phyloP scores from a whole-genome alignment of 345 rosid genomes.

The Aurinia saxatilis region DNA sequence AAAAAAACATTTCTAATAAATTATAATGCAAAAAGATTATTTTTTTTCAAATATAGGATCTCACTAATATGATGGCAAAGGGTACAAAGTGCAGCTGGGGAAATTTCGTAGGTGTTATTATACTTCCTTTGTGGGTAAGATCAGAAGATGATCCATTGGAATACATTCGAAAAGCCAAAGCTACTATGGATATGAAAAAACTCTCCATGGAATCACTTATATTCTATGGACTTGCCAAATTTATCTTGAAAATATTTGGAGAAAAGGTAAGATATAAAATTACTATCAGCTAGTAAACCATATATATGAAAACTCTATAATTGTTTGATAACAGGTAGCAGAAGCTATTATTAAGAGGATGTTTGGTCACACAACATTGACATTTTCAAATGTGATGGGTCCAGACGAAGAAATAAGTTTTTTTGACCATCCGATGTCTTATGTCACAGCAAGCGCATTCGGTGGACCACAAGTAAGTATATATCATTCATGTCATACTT shows the following conservation, averaged over 20 bases:
- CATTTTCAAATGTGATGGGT: constrained; percentile 49
- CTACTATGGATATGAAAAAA: constrained; percentile 41
- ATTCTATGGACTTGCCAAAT: background rate
- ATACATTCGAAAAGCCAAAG: constrained; percentile 37
- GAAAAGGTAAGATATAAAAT: constrained; percentile 24
- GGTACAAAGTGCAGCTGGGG: constrained; percentile 40
- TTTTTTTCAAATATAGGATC: constrained; percentile 28
- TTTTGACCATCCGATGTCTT: constrained; percentile 45
- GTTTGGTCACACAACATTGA: constrained; percentile 33
- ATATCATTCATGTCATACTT: background rate
- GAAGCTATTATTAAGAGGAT: constrained; percentile 26
- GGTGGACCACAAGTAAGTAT: constrained; percentile 47
- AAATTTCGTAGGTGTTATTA: constrained; percentile 36
- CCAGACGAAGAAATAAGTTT: constrained; percentile 53
- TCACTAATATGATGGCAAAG: constrained; percentile 42
- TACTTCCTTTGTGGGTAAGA: constrained; percentile 38
- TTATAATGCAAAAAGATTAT: background rate
- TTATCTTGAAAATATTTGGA: constrained; percentile 30
- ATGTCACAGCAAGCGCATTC: constrained; percentile 40
- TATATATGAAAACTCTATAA: background rate
- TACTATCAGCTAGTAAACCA: background rate
- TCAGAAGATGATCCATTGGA: constrained; percentile 37
- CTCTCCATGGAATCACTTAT: constrained; percentile 36
- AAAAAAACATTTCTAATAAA: background rate
- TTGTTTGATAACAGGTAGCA: constrained; percentile 25